Base-by-base conservation (phyloP, 2,329 filamentous ascomycete genomes). In the Fusarium gaditjirri region DNA sequence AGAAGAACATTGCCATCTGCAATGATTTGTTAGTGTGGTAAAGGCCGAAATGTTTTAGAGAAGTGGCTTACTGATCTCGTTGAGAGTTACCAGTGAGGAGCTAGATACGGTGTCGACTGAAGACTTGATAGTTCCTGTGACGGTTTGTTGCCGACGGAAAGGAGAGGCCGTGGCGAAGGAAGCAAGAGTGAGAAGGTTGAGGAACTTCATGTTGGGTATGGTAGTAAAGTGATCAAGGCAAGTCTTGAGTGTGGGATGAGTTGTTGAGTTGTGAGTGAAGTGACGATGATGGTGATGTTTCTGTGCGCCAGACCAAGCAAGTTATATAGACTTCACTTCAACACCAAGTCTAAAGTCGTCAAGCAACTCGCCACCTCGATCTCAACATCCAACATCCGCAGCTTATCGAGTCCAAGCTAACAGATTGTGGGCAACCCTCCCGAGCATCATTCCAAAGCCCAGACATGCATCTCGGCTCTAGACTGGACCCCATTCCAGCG, bases 161-260 rank as follows among this genome's bases (percentile, higher is more conserved):
- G 71, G 71, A 8, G 57, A 44, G 7, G 71, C 71, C 43, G 61
- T 29, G 43, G 53, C 71, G 12, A 73, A 54, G 11, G 71, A 71
- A 14, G 41, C 67, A 27, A 68, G 50, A 29, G 59, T 54, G 25
- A 73, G 17, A 8, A 73, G 38, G n/a, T 31, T 60, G 11, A 73
- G 49, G 27, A 73, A 71, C 67, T 71, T 73, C 71, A 73, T 73
- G 13, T 42, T 68, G 38, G 31, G 33, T 31, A 12, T 27, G 31
- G 12, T 33, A 27, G 16, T 14, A 17, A 13, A 3, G 8, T 23
- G 1, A 39, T 23, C 8, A 12, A 16, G 21, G 23, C 4, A 29
- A 35, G 31, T 38, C 25, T 50, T 6, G 23, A 38, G 21, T 46
- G 1, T 23, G 16, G 43, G n/a, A 17, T 39, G 35, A n/a, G 27